phyloP scores from a whole-genome alignment of 1,139 yeast genomes.

The Suhomyces kunorum region DNA sequence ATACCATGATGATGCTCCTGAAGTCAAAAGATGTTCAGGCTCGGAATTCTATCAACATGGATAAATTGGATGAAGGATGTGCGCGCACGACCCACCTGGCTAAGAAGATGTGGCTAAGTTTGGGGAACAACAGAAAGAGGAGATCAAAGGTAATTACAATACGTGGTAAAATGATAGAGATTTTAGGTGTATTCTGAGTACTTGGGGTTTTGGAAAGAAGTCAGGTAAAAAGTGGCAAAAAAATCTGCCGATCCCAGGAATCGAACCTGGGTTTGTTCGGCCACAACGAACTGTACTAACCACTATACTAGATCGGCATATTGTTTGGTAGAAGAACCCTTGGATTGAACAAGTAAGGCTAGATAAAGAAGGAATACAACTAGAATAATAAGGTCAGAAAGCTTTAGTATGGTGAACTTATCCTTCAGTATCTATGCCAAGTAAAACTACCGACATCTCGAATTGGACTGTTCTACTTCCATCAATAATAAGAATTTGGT shows the following conservation, averaged over 20 bases:
- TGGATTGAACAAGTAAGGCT: background rate
- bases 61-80: conserved; percentile 7
- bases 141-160: too few species aligned
- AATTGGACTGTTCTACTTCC: too few species aligned
- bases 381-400: too few species aligned
- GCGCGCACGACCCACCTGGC: conserved; percentile 10
- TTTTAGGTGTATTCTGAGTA: background rate
- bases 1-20: conserved; percentile 8
- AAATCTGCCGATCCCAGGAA: conserved; percentile 45
- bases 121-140: too few species aligned
- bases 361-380: too few species aligned
- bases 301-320: conserved; percentile 46
- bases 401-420: too few species aligned
- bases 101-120: too few species aligned
- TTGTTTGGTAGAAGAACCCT: background rate
- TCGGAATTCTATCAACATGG: conserved; percentile 1
- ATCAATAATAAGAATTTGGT: too few species aligned
- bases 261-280: conserved; percentile 50
- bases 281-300: conserved; percentile 50
- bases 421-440: too few species aligned
- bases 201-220: background rate
- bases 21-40: conserved; percentile 2
- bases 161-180: background rate
- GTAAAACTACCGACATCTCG: too few species aligned
- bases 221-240: conserved; percentile 15